These are phyloP conservation scores for Emmonsiellopsis sp. DNA, from an alignment of 2,329 filamentous ascomycete species.

Conservation along the genomic window DNA sequence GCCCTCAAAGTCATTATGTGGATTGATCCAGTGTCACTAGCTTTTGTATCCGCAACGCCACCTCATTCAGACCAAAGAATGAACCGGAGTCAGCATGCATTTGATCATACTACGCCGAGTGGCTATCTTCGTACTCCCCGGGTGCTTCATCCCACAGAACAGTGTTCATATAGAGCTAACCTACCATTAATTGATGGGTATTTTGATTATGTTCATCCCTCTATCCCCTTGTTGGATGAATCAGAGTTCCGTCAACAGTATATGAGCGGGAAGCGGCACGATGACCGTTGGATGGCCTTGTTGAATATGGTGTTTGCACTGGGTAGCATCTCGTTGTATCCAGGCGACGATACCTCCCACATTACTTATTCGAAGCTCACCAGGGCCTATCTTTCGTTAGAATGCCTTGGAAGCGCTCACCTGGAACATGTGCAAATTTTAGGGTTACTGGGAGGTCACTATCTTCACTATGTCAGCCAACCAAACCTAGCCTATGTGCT, in stretches of 20 bases:
- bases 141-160: no score
- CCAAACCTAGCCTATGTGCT: conserved; percentile 68
- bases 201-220: conserved; percentile 62
- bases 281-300: conserved; percentile 62
- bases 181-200: conserved; percentile 65
- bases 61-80: conserved; percentile 24
- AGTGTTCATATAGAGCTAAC: conserved; percentile 36
- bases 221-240: conserved; percentile 65
- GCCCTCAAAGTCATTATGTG: conserved; percentile 60
- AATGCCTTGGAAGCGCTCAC: conserved; percentile 59
- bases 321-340: conserved; percentile 60
- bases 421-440: conserved; percentile 64
- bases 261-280: conserved; percentile 52
- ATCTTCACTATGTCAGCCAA: conserved; percentile 67
- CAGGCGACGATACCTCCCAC: conserved; percentile 53
- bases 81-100: conserved; percentile 24
- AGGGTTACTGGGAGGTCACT: conserved; percentile 62
- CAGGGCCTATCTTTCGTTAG: conserved; percentile 56
- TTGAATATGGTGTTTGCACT: conserved; percentile 69
- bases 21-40: conserved; percentile 43
- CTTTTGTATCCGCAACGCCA: conserved; percentile 37
- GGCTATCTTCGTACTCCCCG: no score
- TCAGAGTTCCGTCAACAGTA: conserved; percentile 58
- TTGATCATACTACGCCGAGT: conserved; percentile 29
- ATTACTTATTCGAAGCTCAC: conserved; percentile 60